Evolutionary conservation across 495 filamentous ascomycete genomes (phyloP), one percentile per base, ranked within the genome.

Genomic region (Cercophora scortea): DNA sequence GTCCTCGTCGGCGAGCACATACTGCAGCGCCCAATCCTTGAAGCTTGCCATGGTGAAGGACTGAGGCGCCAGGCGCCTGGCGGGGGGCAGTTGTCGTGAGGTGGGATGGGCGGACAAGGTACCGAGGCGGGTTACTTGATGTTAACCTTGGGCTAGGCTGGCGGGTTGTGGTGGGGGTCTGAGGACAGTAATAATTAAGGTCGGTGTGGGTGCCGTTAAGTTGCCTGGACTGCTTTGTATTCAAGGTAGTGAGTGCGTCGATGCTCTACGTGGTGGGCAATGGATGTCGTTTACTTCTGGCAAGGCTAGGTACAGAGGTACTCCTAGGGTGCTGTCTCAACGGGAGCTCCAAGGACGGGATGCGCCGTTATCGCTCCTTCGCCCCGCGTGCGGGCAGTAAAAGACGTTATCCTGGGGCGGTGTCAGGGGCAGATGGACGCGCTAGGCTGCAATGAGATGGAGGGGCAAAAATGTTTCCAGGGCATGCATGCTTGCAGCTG

Each of bases 1-100:
- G 32, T 67, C 64, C 13, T 73, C 70, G 42, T 77, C 73, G 5
- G 69, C 56, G 52, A 77, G 72, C 49, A 77, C 73, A 60, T 74
- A 77, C 51, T 73, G 60, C 49, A 75, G 59, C 36, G 73, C 73
- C 59, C 68, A 71, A 44, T 73, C 68, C 47, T 70, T 71, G 53
- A 74, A 77, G 53, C 59, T 69, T 25, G 69, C 69, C 72, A 74
- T 74, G 49, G 45, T 46, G 38, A 43, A 35, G 43, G 41, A 43
- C 25, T 50, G 25, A 52, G 40, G 48, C 33, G 44, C 44, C 25
- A 11, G 8, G 32, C 32, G 32, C 52, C 34, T 32, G 25, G 18
- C 32, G 32, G 25, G 12, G 25, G 13, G 12, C 35, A 35, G 42
- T 8, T 11, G 42, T 17, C 17, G 8, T 17, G 17, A 10, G 16